Evolutionary conservation across 139 green algal genomes (phyloP).

Genomic region (Yamagishiella unicocca): DNA sequence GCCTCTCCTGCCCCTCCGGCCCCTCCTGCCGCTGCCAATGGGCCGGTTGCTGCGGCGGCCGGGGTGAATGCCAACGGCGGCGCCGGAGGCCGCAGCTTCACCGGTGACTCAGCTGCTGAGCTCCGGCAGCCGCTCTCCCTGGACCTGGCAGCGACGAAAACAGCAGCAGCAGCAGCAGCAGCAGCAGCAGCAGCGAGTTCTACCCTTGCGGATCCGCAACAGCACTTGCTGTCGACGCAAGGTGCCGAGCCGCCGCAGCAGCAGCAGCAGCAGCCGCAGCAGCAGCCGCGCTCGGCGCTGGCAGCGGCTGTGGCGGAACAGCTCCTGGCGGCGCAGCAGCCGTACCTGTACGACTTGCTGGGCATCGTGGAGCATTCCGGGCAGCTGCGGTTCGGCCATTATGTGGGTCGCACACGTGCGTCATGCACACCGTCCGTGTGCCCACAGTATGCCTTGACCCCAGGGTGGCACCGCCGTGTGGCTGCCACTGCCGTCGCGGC

Average conservation of each 20-base stretch:
- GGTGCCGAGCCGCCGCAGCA: neutral
- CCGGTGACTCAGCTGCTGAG: neutral
- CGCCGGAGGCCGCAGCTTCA: neutral
- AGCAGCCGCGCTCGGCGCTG: conserved; percentile 12
- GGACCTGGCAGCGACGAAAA: too few relatives aligned
- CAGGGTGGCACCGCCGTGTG: too few relatives aligned
- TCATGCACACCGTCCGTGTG: too few relatives aligned
- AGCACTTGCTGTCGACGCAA: too few relatives aligned
- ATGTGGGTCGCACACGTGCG: conserved; percentile 63
- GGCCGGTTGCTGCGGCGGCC: too few relatives aligned
- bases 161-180: neutral
- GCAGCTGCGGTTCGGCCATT: conserved; percentile 73
- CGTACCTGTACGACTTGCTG: conserved; percentile 67
- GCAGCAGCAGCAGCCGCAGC: neutral
- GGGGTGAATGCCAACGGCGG: too few relatives aligned
- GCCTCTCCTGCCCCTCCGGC: too few relatives aligned
- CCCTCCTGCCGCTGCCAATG: too few relatives aligned
- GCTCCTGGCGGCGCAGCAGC: neutral
- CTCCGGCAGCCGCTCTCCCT: too few relatives aligned
- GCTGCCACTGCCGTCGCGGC: too few relatives aligned
- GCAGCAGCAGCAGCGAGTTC: neutral
- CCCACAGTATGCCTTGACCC: too few relatives aligned
- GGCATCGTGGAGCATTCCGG: conserved; percentile 82
- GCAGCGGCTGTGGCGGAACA: conserved; percentile 8
- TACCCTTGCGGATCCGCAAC: too few relatives aligned